These are phyloP conservation scores for Scheffersomyces cryptocercus DNA, from an alignment of 1,139 yeast genomes.

Conservation along the genomic window DNA sequence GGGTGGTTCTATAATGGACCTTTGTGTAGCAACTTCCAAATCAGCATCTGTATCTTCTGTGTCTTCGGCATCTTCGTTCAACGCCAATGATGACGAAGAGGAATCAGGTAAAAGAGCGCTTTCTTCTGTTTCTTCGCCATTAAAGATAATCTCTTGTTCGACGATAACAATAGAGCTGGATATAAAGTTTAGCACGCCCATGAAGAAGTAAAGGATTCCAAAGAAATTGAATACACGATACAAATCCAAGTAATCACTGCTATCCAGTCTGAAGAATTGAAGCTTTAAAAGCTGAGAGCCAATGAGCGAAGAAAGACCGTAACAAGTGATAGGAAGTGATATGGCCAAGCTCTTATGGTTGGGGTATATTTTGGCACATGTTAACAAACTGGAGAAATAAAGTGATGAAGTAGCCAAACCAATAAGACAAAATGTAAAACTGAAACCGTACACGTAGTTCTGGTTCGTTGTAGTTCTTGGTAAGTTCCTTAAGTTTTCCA, in stretches of 20 bases:
- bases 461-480: neutral
- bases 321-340: slow-evolving; percentile 83
- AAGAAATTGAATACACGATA: slow-evolving; percentile 58
- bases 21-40: slow-evolving; percentile 18
- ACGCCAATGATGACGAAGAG: slow-evolving; percentile 14
- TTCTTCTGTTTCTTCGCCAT: slow-evolving; percentile 25
- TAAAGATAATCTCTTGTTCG: slow-evolving; percentile 52
- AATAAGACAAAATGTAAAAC: slow-evolving; percentile 48
- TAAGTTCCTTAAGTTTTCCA: slow-evolving; percentile 1
- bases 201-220: slow-evolving; percentile 53
- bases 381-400: slow-evolving; percentile 73
- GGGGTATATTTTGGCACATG: slow-evolving; percentile 84
- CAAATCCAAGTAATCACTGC: slow-evolving; percentile 42
- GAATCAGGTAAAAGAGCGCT: slow-evolving; percentile 10
- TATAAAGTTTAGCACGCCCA: slow-evolving; percentile 61
- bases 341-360: slow-evolving; percentile 76
- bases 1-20: slow-evolving; percentile 40
- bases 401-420: slow-evolving; percentile 84
- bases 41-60: slow-evolving; percentile 5
- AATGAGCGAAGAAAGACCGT: slow-evolving; percentile 76
- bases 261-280: slow-evolving; percentile 31
- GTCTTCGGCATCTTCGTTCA: slow-evolving; percentile 13
- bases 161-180: slow-evolving; percentile 66
- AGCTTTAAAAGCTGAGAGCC: slow-evolving; percentile 57
- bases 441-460: slow-evolving; percentile 23